Evolutionary conservation across 2,329 filamentous ascomycete genomes (phyloP), one percentile per base, ranked within the genome.

Genomic region (Phyllosticta citriasiana): DNA sequence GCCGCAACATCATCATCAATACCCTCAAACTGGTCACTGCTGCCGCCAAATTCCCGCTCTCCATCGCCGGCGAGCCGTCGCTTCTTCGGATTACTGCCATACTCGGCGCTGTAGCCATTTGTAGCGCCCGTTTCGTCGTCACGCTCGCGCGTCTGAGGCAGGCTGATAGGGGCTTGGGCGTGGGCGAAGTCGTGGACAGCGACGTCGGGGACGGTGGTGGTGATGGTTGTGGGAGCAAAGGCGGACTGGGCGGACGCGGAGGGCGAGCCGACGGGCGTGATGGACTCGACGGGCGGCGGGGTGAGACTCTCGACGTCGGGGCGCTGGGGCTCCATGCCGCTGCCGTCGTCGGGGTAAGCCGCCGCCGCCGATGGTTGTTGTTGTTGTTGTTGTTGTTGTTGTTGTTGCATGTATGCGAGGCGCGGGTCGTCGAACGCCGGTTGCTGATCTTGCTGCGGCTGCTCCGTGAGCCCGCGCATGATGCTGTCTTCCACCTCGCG

Each of bases 401-500:
- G 27, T 8, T 30, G 27, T 8, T 6, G 27, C 3, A 30, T 30
- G 27, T 30, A 30, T 8, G 70, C 67, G 9, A 55, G 60, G 35
- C 55, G 60, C 27, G 51, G 55, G 25, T 57, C 55, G n/a, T 55
- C 57, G 25, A 27, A 27, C 2, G 73, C 66, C 64, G 66, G 78
- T 73, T 71, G 70, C 8, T 78, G 77, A 2, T 79, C 77, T 3
- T 79, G 76, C 10, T 25, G 27, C 7, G 27, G 47, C 9, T 83
- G 78, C 8, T 85, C 82, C 14, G 85, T 84, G 24, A 96, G 81
- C 8, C 89, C 90, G 57, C 88, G 85, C 82, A 99, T 91, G 66
- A 99, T 97, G 56, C 85, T 87, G 66, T 93, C 85, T 73, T 99
- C 94, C 7, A 99, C 91, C 55, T 94, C 88, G 58, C 87, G 85